These are phyloP conservation scores for Phytophthora pini DNA, from an alignment of 352 stramenopile genomes.

Conservation along the genomic window DNA sequence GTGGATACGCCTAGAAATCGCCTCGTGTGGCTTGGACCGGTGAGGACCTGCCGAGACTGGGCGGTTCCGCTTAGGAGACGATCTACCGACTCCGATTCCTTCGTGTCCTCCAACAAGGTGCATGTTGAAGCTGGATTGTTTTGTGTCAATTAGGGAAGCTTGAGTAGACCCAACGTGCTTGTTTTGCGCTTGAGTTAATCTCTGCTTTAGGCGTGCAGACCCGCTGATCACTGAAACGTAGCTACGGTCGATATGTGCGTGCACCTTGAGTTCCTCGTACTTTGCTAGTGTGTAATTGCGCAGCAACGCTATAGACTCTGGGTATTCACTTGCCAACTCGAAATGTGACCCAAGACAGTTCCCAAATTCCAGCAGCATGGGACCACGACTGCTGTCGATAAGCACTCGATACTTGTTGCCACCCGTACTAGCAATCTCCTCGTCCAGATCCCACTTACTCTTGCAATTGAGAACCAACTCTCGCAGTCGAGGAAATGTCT, in stretches of 20 bases:
- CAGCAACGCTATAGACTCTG: slow-evolving; percentile 53
- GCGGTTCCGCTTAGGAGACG: slow-evolving; percentile 70
- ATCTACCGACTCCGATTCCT: slow-evolving; percentile 44
- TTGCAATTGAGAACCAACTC: slow-evolving; percentile 78
- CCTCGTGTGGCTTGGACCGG: slow-evolving; percentile 42
- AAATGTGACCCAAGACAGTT: slow-evolving; percentile 83
- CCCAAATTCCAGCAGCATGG: slow-evolving; percentile 85
- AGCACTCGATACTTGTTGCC: slow-evolving; percentile 83
- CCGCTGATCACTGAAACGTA: slow-evolving; percentile 74
- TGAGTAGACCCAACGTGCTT: slow-evolving; percentile 39
- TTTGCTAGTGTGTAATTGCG: slow-evolving; percentile 69
- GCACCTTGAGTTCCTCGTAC: slow-evolving; percentile 63
- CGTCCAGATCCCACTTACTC: slow-evolving; percentile 83
- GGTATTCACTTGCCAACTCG: slow-evolving; percentile 58
- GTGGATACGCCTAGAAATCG: slow-evolving; percentile 45
- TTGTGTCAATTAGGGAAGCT: slow-evolving; percentile 12
- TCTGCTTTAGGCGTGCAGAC: slow-evolving; percentile 54
- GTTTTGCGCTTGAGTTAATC: slow-evolving; percentile 52
- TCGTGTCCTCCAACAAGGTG: slow-evolving; percentile 30
- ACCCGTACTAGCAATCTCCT: slow-evolving; percentile 73
- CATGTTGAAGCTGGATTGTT: slow-evolving; percentile 2
- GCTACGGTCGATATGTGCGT: slow-evolving; percentile 79
- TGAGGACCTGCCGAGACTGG: slow-evolving; percentile 68
- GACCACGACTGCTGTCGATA: slow-evolving; percentile 73
- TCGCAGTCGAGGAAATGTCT: slow-evolving; percentile 39